phyloP scores from a whole-genome alignment of 2,329 filamentous ascomycete species.

The Macrophomina pseudophaseolina region DNA sequence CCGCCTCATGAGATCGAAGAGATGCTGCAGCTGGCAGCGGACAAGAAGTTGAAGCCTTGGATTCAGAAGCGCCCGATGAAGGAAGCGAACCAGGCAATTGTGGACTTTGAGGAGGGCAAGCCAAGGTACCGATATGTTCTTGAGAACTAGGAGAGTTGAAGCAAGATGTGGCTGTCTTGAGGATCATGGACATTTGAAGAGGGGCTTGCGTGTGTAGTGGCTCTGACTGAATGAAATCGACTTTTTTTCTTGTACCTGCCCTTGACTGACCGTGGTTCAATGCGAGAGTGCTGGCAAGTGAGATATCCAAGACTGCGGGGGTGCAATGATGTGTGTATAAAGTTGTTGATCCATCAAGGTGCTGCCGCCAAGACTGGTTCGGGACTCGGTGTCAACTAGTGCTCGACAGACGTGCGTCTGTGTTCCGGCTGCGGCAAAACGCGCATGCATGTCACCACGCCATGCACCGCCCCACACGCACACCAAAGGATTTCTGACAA shows the following conservation, averaged over 20 bases:
- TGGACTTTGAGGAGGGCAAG: conserved; percentile 65
- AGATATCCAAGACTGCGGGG: too few relatives aligned
- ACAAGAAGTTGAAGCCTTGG: conserved; percentile 64
- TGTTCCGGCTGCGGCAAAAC: not conserved
- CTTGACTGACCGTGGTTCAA: too few relatives aligned
- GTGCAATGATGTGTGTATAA: not conserved
- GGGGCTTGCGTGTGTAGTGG: too few relatives aligned
- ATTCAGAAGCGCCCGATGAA: conserved; percentile 66
- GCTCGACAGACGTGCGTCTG: not conserved
- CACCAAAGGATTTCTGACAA: not conserved
- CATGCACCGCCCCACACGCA: not conserved
- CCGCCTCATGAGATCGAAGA: conserved; percentile 63
- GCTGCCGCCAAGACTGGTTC: not conserved
- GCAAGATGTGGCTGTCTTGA: not conserved
- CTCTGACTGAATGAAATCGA: too few relatives aligned
- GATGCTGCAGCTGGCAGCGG: conserved; percentile 65
- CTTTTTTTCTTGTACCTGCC: too few relatives aligned
- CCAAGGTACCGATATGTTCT: conserved; percentile 51
- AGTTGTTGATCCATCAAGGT: not conserved
- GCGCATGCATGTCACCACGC: not conserved
- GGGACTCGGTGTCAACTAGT: not conserved
- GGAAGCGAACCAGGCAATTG: conserved; percentile 59
- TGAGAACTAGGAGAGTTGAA: conserved; percentile 39
- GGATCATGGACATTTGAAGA: not conserved
- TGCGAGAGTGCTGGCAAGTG: too few relatives aligned